Evolutionary conservation across 495 filamentous ascomycete genomes (phyloP), one percentile per base, ranked within the genome.

Genomic region (Aeminium ludgeri): DNA sequence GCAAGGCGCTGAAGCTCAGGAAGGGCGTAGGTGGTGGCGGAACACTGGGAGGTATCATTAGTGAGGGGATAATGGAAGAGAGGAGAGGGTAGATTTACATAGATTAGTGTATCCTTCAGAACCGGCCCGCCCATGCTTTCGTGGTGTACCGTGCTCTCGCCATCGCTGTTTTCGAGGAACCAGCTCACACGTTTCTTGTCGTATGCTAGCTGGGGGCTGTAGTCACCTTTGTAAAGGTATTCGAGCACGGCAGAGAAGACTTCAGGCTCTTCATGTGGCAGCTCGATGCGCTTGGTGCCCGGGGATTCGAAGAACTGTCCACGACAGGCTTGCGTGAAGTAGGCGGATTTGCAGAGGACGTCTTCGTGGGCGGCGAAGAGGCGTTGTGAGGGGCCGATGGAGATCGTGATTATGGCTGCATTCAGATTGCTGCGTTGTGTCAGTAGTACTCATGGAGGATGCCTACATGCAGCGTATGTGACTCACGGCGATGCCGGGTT

Each of bases 161-260:
- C 34, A 27, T 46, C 46, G 20, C 19, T 18, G 25, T 53, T 46
- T 16, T 62, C 58, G 29, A 64, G 57, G 25, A 48, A 42, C 59
- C 60, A 64, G 39, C 42, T 56, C 15, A 55, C 46, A 11, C 58
- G 49, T 36, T 54, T 52, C 49, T 61, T 61, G 46, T 64, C 59
- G 48, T 53, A 56, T 44, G 52, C 50, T 15, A 64, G 54, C 13
- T 55, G 50, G 35, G 61, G 86, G 43, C 78, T 86, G 60, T 95
- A 95, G 57, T 93, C 86, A 48, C 81, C 85, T 68, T 86, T 86
- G 70, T 95, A 93, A 44, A 93, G 75, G 53, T 80, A 93, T 56
- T 93, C 86, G 36, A 95, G 74, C 13, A 95, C 67, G 15, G 79
- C 84, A 20, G 85, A 89, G 67, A 95, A 82, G 52, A 89, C 75